phyloP scores from a whole-genome alignment of 441 rosid genomes.

The Populus hybrid region DNA sequence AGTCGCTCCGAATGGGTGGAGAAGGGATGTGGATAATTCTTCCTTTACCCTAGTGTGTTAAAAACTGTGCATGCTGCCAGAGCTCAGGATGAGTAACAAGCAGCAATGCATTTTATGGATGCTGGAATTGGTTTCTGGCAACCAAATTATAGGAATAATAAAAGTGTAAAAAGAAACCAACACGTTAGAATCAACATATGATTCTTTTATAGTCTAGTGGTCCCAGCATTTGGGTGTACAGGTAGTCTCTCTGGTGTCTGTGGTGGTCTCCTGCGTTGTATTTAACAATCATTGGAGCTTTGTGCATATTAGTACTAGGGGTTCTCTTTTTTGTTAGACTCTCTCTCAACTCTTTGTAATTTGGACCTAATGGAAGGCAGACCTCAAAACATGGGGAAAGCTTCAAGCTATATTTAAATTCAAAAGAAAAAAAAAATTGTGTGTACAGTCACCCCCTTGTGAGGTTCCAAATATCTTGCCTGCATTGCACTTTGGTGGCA shows the following conservation, averaged over 20 bases:
- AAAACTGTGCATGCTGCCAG: constrained; percentile 31
- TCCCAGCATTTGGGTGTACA: constrained; percentile 61
- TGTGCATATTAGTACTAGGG: constrained; percentile 45
- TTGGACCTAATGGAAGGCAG: constrained; percentile 33
- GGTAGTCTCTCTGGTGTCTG: constrained; percentile 51
- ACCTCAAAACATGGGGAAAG: constrained; percentile 53
- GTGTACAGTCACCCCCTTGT: neutral
- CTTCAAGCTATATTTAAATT: constrained; percentile 1
- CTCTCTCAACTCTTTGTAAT: constrained; percentile 16
- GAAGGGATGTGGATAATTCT: constrained; percentile 51
- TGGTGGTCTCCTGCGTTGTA: constrained; percentile 51
- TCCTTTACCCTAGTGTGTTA: constrained; percentile 40
- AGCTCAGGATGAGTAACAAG: constrained; percentile 43
- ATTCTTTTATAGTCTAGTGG: constrained; percentile 50
- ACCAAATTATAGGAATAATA: constrained; percentile 36
- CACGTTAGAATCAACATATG: constrained; percentile 67
- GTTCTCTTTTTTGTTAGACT: constrained; percentile 17
- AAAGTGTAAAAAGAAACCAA: constrained; percentile 18
- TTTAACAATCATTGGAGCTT: constrained; percentile 32
- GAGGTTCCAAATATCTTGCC: neutral
- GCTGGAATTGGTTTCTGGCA: constrained; percentile 50
- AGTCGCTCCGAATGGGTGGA: constrained; percentile 48
- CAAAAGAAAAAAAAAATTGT: neutral
- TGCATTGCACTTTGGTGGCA: neutral
- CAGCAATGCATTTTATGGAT: constrained; percentile 44